Evolutionary conservation across 345 rosid species (phyloP), one percentile per base, ranked within the genome.

Genomic region (Populus tremula): DNA sequence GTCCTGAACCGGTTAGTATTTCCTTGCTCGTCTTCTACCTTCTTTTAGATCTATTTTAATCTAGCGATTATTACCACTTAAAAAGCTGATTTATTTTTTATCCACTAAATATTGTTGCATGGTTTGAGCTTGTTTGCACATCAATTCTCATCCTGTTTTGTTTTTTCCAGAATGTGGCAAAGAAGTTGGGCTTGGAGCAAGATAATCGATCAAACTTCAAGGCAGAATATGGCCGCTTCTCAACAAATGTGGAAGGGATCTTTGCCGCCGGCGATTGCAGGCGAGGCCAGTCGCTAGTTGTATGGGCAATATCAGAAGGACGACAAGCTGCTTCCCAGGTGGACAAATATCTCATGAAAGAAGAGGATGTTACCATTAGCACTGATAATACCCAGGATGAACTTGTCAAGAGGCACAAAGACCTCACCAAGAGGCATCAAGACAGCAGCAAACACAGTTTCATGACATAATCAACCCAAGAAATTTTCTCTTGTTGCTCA

Each of bases 231-330:
- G 99, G 96, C n/a, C 90, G 93, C 45, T 94, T 94, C 66, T 82
- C 97, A 0, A 94, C 99, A 63, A 94, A 43, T 17, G 91, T 90
- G 27, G 94, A 92, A 33, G 98, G 99, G 7, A 86, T 94, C 1
- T 96, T 96, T 76, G 99, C 98, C 21, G 99, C 99, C 4, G 99
- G 98, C 71, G 99, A 96, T 78, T 96, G 99, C 79, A 82, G 99
- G 45, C 89, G 99, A 0, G 99, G 98, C 21, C 99, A 96, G 84
- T 94, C 99, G 36, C 86, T 96, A 35, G 99, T 96, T 69, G 99
- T 96, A 0, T 96, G 99, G 99, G 99, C 99, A 25, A 94, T 96
- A 79, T 89, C 98, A 16, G 99, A 96, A 86, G 98, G 98, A 70
- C 89, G 98, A 47, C 99, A 94, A 87, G 89, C 98, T 4, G 99